phyloP scores from a whole-genome alignment of 352 stramenopile species.

The Phytopythium aichiense region DNA sequence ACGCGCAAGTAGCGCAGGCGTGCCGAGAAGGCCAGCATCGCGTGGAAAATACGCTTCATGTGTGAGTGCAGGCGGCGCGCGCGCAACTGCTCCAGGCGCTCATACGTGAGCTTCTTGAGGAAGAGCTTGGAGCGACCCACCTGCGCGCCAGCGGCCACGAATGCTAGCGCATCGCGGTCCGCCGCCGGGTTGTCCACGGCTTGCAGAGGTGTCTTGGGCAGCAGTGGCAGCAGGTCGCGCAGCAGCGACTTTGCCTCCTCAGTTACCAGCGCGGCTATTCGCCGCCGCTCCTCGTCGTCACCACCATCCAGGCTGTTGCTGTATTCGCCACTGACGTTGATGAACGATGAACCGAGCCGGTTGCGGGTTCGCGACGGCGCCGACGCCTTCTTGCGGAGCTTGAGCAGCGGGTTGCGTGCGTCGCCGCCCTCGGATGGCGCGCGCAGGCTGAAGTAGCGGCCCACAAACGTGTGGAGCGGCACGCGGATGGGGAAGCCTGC shows the following conservation, averaged over 20 bases:
- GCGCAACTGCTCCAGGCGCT: slow-evolving; percentile 89
- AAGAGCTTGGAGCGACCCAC: slow-evolving; percentile 97
- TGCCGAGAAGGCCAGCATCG: slow-evolving; percentile 53
- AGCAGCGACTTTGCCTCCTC: slow-evolving; percentile 75
- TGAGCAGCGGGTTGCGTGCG: slow-evolving; percentile 39
- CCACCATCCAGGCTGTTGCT: slow-evolving; percentile 31
- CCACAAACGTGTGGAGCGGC: slow-evolving; percentile 67
- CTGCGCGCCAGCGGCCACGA: slow-evolving; percentile 72
- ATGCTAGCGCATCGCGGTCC: slow-evolving; percentile 53
- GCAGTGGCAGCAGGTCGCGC: slow-evolving; percentile 84
- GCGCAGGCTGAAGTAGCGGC: slow-evolving; percentile 72
- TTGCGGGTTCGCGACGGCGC: slow-evolving; percentile 1
- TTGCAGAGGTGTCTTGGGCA: slow-evolving; percentile 82
- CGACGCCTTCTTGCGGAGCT: slow-evolving; percentile 27
- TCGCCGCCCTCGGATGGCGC: slow-evolving; percentile 3
- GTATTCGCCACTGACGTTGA: slow-evolving; percentile 2
- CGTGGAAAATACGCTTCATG: slow-evolving; percentile 74
- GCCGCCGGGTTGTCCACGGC: slow-evolving; percentile 77
- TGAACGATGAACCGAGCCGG: slow-evolving; percentile 25
- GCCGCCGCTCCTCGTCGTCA: slow-evolving; percentile 31
- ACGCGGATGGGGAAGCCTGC: slow-evolving; percentile 82
- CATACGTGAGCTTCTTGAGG: slow-evolving; percentile 88
- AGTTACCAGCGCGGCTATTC: slow-evolving; percentile 16
- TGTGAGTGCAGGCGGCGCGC: slow-evolving; percentile 55
- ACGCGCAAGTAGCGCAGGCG: slow-evolving; percentile 57